phyloP scores from a whole-genome alignment of 768 basidiomycete genomes.

The Pilatotrama ljubarskyi region DNA sequence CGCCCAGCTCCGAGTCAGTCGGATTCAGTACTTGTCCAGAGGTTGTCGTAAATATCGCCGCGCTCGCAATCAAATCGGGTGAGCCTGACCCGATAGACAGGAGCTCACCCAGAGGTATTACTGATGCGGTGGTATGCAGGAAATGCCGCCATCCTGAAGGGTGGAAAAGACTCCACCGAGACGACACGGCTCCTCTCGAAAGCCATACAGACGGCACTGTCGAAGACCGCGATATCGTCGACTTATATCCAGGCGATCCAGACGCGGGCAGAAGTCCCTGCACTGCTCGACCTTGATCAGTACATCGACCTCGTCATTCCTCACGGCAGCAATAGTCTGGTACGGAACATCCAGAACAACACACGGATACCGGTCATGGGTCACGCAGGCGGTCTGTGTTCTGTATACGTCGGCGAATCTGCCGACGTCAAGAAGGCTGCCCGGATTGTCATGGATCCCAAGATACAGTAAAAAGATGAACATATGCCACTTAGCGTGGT shows the following conservation, averaged over 20 bases:
- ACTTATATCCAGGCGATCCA: slow-evolving; percentile 92
- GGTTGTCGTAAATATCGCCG: slow-evolving; percentile 96
- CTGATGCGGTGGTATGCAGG: slow-evolving; percentile 46
- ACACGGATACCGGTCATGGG: slow-evolving; percentile 98
- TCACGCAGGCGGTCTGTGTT: slow-evolving; percentile 95
- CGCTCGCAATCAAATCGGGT: slow-evolving; percentile 97
- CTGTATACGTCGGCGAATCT: slow-evolving; percentile 82
- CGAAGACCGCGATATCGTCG: slow-evolving; percentile 68
- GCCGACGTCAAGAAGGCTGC: slow-evolving; percentile 80
- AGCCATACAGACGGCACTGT: slow-evolving; percentile 77
- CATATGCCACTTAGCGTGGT: background rate
- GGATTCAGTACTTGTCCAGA: too few relatives aligned
- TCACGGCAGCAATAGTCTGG: slow-evolving; percentile 89
- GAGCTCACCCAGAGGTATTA: too few relatives aligned
- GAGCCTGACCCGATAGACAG: slow-evolving; percentile 32
- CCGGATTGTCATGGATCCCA: slow-evolving; percentile 84
- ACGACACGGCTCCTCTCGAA: slow-evolving; percentile 77
- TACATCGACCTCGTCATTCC: slow-evolving; percentile 98
- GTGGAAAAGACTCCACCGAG: slow-evolving; percentile 90
- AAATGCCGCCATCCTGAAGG: slow-evolving; percentile 96
- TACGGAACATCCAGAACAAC: slow-evolving; percentile 82
- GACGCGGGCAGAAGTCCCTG: slow-evolving; percentile 87
- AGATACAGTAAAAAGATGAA: slow-evolving; percentile 51
- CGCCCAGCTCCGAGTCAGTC: too few relatives aligned
- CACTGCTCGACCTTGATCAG: slow-evolving; percentile 79